phyloP scores from a whole-genome alignment of 805 yeast species.

The Myxozyma nipponensis region DNA sequence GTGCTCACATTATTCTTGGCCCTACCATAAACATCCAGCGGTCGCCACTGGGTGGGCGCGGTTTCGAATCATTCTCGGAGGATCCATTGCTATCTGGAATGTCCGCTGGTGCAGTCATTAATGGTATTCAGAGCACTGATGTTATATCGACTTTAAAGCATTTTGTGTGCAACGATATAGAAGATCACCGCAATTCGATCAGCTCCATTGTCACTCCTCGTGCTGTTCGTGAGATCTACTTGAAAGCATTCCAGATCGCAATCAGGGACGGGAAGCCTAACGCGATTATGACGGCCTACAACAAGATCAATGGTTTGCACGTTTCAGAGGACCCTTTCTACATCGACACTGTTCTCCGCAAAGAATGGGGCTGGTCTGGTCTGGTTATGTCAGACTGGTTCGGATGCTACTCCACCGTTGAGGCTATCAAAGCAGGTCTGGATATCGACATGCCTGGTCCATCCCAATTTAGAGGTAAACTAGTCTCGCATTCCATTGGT shows the following conservation, averaged over 20 bases:
- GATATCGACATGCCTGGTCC: conserved; percentile 70
- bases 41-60: conserved; percentile 59
- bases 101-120: conserved; percentile 47
- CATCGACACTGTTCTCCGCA: conserved; percentile 46
- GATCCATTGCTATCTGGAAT: conserved; percentile 53
- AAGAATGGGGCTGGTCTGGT: conserved; percentile 59
- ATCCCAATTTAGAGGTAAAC: conserved; percentile 44
- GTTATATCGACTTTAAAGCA: conserved; percentile 60
- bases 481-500: conserved; percentile 43
- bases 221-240: conserved; percentile 62
- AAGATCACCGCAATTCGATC: conserved; percentile 49
- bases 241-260: conserved; percentile 62
- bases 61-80: conserved; percentile 60
- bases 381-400: conserved; percentile 61
- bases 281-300: conserved; percentile 60
- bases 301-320: conserved; percentile 59
- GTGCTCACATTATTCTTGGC: conserved; percentile 50
- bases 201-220: conserved; percentile 53
- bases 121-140: conserved; percentile 51
- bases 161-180: conserved; percentile 60
- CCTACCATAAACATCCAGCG: conserved; percentile 54
- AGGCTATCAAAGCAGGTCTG: conserved; percentile 52
- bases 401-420: conserved; percentile 50
- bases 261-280: conserved; percentile 50
- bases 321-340: conserved; percentile 47